A percentile compares a stretch with the other conserved stretches of the same genome.
phyloP scores from a whole-genome alignment of 2,329 filamentous ascomycete species.

The Colletotrichum filicis region DNA sequence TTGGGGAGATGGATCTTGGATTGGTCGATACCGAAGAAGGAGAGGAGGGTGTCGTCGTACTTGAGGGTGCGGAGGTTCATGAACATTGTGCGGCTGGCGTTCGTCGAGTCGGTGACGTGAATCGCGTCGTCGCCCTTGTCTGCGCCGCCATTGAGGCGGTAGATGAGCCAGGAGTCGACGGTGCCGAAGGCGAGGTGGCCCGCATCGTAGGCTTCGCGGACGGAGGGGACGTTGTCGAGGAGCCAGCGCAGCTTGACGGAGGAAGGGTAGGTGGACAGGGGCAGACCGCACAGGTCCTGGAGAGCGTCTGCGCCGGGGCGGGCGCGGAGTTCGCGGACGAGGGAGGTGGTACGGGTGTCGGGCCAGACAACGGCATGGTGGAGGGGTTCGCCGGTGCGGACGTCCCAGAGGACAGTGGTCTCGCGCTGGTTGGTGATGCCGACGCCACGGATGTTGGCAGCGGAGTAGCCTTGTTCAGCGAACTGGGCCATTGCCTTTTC shows the following conservation, averaged over 20 bases:
- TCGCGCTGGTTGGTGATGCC: slow-evolving; percentile 94
- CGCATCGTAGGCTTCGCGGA: slow-evolving; percentile 80
- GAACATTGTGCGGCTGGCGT: slow-evolving; percentile 93
- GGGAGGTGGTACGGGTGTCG: slow-evolving; percentile 78
- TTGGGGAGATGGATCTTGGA: slow-evolving; percentile 81
- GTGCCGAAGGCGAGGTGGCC: slow-evolving; percentile 85
- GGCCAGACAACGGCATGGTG: slow-evolving; percentile 92
- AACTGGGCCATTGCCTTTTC: slow-evolving; percentile 80
- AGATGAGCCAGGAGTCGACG: slow-evolving; percentile 89
- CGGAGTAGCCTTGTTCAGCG: slow-evolving; percentile 73
- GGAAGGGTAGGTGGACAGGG: slow-evolving; percentile 88
- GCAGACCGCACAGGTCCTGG: slow-evolving; percentile 79
- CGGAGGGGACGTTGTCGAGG: slow-evolving; percentile 75
- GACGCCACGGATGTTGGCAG: slow-evolving; percentile 77
- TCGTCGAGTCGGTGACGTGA: slow-evolving; percentile 87
- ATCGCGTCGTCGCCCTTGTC: slow-evolving; percentile 66
- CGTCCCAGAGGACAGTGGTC: slow-evolving; percentile 88
- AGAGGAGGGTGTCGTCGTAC: slow-evolving; percentile 81
- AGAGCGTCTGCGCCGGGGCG: slow-evolving; percentile 76
- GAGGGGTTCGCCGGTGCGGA: slow-evolving; percentile 80
- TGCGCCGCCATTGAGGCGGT: slow-evolving; percentile 81
- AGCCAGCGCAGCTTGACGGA: slow-evolving; percentile 89
- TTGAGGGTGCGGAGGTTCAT: slow-evolving; percentile 86
- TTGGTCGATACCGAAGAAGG: slow-evolving; percentile 79
- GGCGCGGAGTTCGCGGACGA: slow-evolving; percentile 81